A percentile compares a stretch with the other conserved stretches of the same genome.
Conservation (phyloP, 306 rosid genomes). For the Hippophae tibetana region DNA sequence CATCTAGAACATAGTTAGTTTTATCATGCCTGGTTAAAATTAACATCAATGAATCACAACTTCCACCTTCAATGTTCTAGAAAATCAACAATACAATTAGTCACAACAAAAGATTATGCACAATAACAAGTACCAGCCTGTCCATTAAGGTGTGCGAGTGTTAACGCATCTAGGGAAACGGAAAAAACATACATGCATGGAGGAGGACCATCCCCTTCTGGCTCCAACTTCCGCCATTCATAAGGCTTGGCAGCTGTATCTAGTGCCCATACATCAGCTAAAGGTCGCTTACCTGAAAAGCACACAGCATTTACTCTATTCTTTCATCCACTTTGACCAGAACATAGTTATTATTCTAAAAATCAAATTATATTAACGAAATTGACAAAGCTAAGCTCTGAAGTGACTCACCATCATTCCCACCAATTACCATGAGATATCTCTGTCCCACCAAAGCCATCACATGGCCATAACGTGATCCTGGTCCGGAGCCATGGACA, state of each 20-base stretch:
- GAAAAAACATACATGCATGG: constrained; percentile 81
- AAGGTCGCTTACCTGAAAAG: constrained; percentile 88
- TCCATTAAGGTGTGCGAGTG: background rate
- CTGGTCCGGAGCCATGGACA: constrained; percentile 99
- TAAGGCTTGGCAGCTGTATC: constrained; percentile 99
- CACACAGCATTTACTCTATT: constrained; percentile 13
- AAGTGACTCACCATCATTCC: constrained; percentile 80
- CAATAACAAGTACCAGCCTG: too few relatives aligned
- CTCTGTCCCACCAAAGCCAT: constrained; percentile 99
- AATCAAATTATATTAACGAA: background rate
- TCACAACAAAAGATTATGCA: background rate
- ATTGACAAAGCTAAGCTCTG: background rate
- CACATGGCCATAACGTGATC: constrained; percentile 99
- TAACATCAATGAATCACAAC: too few relatives aligned
- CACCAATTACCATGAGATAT: constrained; percentile 99
- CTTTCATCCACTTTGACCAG: too few relatives aligned
- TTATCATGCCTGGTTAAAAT: too few relatives aligned
- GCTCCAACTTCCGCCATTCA: constrained; percentile 99
- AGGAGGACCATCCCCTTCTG: constrained; percentile 99
- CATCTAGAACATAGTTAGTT: too few relatives aligned
- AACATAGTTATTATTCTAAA: background rate
- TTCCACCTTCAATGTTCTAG: too few relatives aligned
- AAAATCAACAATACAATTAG: too few relatives aligned
- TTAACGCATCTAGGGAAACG: background rate
- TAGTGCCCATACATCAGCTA: constrained; percentile 99